Percentiles rank a stretch among this genome's conserved stretches.
phyloP scores from a whole-genome alignment of 1,139 yeast genomes.

The Blastobotrys serpentis region DNA sequence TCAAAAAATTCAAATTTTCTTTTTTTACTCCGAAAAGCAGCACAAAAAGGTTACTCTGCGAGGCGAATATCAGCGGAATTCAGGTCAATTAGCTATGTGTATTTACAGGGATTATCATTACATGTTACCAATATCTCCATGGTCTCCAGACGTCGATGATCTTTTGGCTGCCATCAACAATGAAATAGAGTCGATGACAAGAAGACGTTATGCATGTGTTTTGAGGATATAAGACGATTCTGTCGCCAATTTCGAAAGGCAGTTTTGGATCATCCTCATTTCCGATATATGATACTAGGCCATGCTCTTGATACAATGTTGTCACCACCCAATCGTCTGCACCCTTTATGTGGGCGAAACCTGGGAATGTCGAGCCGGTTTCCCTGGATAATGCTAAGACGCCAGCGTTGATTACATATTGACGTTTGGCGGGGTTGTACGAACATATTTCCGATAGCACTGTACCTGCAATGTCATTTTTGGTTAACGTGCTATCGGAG shows the following conservation, averaged over 20 bases:
- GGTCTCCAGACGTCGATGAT: constrained; percentile 73
- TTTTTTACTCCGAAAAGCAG: background rate
- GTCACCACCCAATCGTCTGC: constrained; percentile 51
- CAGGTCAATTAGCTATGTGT: no score
- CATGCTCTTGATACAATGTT: constrained; percentile 54
- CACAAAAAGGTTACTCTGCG: background rate
- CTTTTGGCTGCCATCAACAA: constrained; percentile 48
- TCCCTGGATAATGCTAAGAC: constrained; percentile 68
- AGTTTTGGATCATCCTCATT: constrained; percentile 48
- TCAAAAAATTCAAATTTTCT: no score
- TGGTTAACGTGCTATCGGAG: constrained; percentile 55
- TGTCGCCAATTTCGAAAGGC: constrained; percentile 52
- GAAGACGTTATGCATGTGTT: constrained; percentile 73
- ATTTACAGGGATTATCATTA: background rate
- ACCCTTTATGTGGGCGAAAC: constrained; percentile 47
- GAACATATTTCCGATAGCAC: constrained; percentile 65
- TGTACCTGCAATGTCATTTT: constrained; percentile 50
- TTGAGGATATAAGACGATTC: constrained; percentile 59
- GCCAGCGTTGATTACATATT: constrained; percentile 67
- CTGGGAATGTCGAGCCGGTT: constrained; percentile 48
- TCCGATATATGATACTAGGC: constrained; percentile 45
- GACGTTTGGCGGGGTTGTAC: constrained; percentile 56
- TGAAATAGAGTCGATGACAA: constrained; percentile 56
- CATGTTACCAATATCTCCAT: constrained; percentile 50
- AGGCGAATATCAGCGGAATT: no score